Base-by-base conservation (phyloP, 257 asterid species). In the Rhazya stricta region DNA sequence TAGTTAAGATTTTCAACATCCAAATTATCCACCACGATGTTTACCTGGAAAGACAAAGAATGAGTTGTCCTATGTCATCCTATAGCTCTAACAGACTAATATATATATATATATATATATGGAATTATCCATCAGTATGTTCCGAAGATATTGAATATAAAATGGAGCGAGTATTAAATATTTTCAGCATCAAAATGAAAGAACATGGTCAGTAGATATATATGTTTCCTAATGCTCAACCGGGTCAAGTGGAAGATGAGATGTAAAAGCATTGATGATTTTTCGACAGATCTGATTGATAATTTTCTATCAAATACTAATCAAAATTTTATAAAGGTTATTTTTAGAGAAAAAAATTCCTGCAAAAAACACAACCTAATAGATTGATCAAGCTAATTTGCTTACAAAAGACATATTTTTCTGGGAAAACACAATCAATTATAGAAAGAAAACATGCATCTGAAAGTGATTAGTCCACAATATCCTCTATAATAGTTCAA, bases 21-120 rank as follows among this genome's bases (percentile, higher is more conserved):
- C 88, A 79, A 61, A 73, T 80, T 79, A 81, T 95, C 97, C 86
- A 88, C 86, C 30, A 95, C 56, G 75, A 89, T 75, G 57, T 87
- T 86, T 75, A 92, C 97, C 98, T 91, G 81, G 48, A 79, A 81
- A 74, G 16, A 39, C 72, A 75, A 61, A 78, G 58, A 73, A 60
- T 27, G 21, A 58, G 25, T 4, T 21, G 48, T 58, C 51, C 30
- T 41, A 36, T 9, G 62, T 46, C 39, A 30, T 58, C 30, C 56
- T 12, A 68, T 15, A 39, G 23, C 54, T 4, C 42, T 68, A 29
- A 3, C n/a, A n/a, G n/a, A n/a, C n/a, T n/a, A n/a, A n/a, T n/a
- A n/a, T n/a, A n/a, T n/a, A n/a, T n/a, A n/a, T n/a, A n/a, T n/a
- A n/a, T n/a, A n/a, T n/a, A n/a, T n/a, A n/a, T n/a, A n/a, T n/a